phyloP scores from a whole-genome alignment of 1,284 basidiomycete genomes.

The Volvariella surrecta region DNA sequence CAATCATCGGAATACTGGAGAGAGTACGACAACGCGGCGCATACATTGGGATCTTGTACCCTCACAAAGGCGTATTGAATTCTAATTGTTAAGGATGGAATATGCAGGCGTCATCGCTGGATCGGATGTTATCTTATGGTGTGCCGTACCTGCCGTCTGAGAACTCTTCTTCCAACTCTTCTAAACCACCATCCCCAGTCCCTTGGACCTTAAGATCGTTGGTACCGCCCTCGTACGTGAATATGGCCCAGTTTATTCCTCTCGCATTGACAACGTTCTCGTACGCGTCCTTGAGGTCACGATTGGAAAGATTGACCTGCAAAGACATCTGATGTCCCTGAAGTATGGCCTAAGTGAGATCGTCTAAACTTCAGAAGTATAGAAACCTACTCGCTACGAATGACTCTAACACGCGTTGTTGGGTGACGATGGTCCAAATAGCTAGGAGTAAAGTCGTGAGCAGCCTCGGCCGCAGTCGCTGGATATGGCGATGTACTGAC shows the following conservation, averaged over 20 bases:
- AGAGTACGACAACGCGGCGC: conserved; percentile 13
- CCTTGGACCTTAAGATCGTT: conserved; percentile 90
- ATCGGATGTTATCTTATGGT: conserved; percentile 8
- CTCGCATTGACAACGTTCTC: conserved; percentile 70
- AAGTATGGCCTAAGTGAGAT: no score
- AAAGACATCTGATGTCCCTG: conserved; percentile 47
- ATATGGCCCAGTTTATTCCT: conserved; percentile 81
- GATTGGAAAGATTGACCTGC: conserved; percentile 66
- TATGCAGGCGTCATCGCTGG: conserved; percentile 3
- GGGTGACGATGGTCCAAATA: no score
- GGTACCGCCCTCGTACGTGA: conserved; percentile 78
- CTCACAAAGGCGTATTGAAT: conserved; percentile 93
- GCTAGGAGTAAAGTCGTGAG: no score
- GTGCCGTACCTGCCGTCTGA: conserved; percentile 75
- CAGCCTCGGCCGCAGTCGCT: no score
- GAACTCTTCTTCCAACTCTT: conserved; percentile 92
- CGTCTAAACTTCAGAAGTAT: no score
- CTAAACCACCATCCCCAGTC: conserved; percentile 79
- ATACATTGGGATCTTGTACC: conserved; percentile 82
- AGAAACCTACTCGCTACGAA: no score
- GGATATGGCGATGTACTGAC: no score
- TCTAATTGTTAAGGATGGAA: conserved; percentile 30
- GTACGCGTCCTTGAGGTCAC: conserved; percentile 72
- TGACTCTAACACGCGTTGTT: no score
- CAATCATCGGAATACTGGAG: not conserved